phyloP scores from a whole-genome alignment of 257 asterid species.

The Lithospermum erythrorhizon region DNA sequence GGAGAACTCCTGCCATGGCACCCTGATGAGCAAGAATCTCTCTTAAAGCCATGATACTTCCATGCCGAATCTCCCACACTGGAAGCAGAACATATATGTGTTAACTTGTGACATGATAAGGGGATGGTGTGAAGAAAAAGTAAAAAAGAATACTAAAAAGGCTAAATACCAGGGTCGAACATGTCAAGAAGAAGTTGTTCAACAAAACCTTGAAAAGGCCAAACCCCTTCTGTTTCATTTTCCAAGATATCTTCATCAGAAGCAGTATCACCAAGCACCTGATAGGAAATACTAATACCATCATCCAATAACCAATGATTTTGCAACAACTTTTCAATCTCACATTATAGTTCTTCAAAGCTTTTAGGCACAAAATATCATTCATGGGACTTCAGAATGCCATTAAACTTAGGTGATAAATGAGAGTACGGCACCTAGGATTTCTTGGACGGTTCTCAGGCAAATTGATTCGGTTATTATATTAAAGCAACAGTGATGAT shows the following conservation, averaged over 20 bases:
- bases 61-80: slow-evolving; percentile 99
- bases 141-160: neutral
- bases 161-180: slow-evolving; percentile 74
- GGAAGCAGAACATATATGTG: slow-evolving; percentile 21
- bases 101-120: slow-evolving; percentile 10
- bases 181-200: slow-evolving; percentile 93
- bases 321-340: too few relatives aligned
- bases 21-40: slow-evolving; percentile 96
- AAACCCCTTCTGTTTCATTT: slow-evolving; percentile 65
- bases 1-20: slow-evolving; percentile 69
- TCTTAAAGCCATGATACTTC: slow-evolving; percentile 98
- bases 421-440: too few relatives aligned
- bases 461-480: too few relatives aligned
- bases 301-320: neutral
- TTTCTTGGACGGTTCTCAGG: too few relatives aligned
- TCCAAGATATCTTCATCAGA: slow-evolving; percentile 81
- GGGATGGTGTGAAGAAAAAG: slow-evolving; percentile 10
- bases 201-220: slow-evolving; percentile 91
- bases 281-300: slow-evolving; percentile 33
- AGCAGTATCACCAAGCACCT: slow-evolving; percentile 56
- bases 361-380: too few relatives aligned
- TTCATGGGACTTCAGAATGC: too few relatives aligned
- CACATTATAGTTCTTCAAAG: too few relatives aligned
- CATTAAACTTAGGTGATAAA: too few relatives aligned
- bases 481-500: neutral